phyloP scores from a whole-genome alignment of 306 rosid genomes.

The Vicia sativa region DNA sequence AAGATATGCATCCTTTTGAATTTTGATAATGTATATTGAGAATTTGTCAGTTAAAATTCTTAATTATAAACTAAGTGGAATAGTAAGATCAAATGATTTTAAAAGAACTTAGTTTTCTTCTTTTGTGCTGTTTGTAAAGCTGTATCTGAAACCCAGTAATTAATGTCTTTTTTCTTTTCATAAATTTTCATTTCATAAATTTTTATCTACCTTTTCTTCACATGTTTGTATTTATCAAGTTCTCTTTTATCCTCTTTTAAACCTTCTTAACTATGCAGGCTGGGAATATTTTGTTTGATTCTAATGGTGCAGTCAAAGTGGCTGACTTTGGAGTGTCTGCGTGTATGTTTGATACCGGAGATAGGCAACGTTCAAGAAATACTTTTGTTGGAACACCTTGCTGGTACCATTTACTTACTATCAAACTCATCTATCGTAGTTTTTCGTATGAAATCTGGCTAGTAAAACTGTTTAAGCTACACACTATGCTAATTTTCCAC shows the following conservation, averaged over 20 bases:
- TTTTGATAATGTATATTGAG: conserved; percentile 19
- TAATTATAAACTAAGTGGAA: conserved; percentile 25
- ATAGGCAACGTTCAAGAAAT: conserved; percentile 90
- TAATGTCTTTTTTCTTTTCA: conserved; percentile 6
- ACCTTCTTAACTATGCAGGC: conserved; percentile 60
- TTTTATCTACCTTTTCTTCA: conserved; percentile 22
- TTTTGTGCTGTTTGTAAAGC: conserved; percentile 38
- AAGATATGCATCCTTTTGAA: conserved; percentile 28
- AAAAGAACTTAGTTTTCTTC: conserved; percentile 25
- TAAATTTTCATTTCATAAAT: conserved; percentile 16
- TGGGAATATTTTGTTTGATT: conserved; percentile 88
- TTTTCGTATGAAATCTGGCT: conserved; percentile 18
- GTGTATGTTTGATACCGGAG: conserved; percentile 91
- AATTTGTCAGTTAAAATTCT: conserved; percentile 16
- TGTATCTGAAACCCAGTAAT: conserved; percentile 12
- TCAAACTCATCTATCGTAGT: conserved; percentile 24
- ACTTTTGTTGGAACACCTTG: conserved; percentile 99
- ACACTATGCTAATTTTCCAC: conserved; percentile 35
- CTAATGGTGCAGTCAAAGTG: conserved; percentile 85
- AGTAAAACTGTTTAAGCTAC: conserved; percentile 30
- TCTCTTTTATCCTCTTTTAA: conserved; percentile 33
- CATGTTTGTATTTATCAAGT: conserved; percentile 17
- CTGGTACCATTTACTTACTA: conserved; percentile 63
- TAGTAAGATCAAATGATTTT: conserved; percentile 17
- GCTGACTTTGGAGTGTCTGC: conserved; percentile 99